phyloP scores from a whole-genome alignment of 495 filamentous ascomycete genomes.

The Aspergillus diversus region DNA sequence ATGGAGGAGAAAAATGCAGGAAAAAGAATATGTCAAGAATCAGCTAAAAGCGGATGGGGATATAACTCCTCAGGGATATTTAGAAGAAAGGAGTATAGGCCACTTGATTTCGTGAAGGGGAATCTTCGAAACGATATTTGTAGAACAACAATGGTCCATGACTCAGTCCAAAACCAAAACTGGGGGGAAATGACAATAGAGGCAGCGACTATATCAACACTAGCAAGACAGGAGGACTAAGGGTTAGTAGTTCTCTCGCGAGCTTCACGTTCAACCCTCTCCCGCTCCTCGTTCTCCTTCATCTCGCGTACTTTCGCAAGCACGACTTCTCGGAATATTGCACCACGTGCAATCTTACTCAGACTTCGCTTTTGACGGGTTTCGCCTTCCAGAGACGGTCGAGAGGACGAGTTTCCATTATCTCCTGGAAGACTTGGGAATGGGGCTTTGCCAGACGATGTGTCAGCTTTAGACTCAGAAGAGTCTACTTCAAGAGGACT shows the following conservation, averaged over 20 bases:
- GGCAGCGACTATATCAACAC: constrained; percentile 2
- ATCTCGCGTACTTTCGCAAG: constrained; percentile 93
- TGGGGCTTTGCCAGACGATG: constrained; percentile 15
- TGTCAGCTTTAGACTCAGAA: constrained; percentile 13
- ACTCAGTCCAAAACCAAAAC: constrained; percentile 9
- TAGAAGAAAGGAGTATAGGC: constrained; percentile 11
- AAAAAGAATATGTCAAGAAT: neutral
- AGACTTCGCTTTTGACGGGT: constrained; percentile 66
- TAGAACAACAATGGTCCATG: constrained; percentile 22
- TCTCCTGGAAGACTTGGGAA: constrained; percentile 30
- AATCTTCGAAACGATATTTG: constrained; percentile 33
- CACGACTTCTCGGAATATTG: constrained; percentile 97
- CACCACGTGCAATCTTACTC: constrained; percentile 77
- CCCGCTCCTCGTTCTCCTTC: constrained; percentile 81
- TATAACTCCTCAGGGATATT: neutral
- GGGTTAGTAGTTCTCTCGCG: constrained; percentile 39
- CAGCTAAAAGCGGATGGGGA: neutral
- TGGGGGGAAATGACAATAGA: constrained; percentile 23
- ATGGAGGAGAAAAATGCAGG: neutral
- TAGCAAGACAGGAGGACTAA: constrained; percentile 20
- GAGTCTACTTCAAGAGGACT: constrained; percentile 53
- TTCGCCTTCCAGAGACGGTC: constrained; percentile 26
- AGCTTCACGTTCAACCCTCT: constrained; percentile 62
- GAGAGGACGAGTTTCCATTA: constrained; percentile 14
- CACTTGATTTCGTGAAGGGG: constrained; percentile 27